Evolutionary conservation across 331 rosid species (phyloP).

Genomic region (Erythrophleum ivorense): DNA sequence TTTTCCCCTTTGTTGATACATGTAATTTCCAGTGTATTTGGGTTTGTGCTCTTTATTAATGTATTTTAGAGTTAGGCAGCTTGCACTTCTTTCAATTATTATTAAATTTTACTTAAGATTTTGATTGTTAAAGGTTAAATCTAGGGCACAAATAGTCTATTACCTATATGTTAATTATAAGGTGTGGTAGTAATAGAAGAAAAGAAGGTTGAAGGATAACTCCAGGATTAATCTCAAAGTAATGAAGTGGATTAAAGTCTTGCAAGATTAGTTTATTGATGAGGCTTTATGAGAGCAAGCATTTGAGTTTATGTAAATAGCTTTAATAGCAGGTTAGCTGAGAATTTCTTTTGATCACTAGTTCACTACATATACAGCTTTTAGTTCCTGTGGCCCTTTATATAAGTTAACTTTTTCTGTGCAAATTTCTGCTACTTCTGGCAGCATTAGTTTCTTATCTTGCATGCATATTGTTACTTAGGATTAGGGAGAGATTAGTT

Average conservation of each 20-base stretch:
- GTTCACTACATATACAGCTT: not conserved
- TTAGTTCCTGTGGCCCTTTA: slow-evolving; percentile 15
- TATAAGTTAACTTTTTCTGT: slow-evolving; percentile 6
- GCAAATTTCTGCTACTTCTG: slow-evolving; percentile 24
- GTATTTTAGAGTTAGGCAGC: not conserved
- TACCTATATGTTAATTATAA: slow-evolving; percentile 12
- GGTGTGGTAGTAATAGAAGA: slow-evolving; percentile 11
- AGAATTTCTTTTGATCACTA: slow-evolving; percentile 6
- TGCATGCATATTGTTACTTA: not conserved
- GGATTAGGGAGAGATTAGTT: too few relatives aligned
- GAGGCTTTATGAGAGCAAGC: slow-evolving; percentile 26
- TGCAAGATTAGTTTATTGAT: slow-evolving; percentile 11
- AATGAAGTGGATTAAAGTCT: slow-evolving; percentile 16
- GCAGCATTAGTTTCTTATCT: slow-evolving; percentile 15
- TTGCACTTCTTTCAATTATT: not conserved
- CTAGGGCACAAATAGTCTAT: not conserved
- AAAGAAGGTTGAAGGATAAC: slow-evolving; percentile 14
- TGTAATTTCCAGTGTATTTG: not conserved
- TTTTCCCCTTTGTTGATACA: not conserved
- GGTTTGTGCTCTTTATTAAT: not conserved
- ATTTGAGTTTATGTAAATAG: slow-evolving; percentile 18
- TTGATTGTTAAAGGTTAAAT: not conserved
- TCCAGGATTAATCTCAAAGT: slow-evolving; percentile 25
- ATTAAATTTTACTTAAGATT: not conserved
- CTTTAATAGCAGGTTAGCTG: not conserved